Conservation (phyloP, 31 red algal species). For the Bonnemaisonia californica region DNA sequence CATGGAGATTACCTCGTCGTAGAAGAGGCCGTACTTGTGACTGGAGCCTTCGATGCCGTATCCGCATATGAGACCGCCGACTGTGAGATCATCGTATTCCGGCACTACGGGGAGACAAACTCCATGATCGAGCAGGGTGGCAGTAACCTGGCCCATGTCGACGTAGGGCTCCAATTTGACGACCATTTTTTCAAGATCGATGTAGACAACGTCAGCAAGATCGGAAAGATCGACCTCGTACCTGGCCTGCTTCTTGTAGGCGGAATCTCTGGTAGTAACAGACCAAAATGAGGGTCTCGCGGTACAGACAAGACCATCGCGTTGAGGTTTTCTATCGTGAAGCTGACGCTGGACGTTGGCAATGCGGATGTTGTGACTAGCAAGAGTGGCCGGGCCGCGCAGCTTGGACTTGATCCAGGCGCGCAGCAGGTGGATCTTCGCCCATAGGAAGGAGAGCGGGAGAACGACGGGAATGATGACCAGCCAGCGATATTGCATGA, state of each 20-base stretch:
- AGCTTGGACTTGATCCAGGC: constrained; percentile 37
- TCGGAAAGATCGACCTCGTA: constrained; percentile 59
- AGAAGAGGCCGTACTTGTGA: constrained; percentile 80
- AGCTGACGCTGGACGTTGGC: constrained; percentile 27
- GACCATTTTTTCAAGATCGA: constrained; percentile 46
- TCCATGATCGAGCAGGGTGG: constrained; percentile 44
- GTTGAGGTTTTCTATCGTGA: not conserved
- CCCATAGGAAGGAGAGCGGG: constrained; percentile 70
- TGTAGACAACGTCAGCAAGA: constrained; percentile 50
- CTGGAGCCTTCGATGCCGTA: constrained; percentile 77
- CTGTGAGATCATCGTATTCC: constrained; percentile 72
- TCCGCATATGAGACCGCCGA: constrained; percentile 61
- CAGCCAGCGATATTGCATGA: constrained; percentile 64
- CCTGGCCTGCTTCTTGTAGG: constrained; percentile 46
- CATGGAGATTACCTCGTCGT: constrained; percentile 62
- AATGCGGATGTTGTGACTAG: constrained; percentile 45
- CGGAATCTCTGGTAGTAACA: constrained; percentile 56
- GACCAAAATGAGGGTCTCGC: constrained; percentile 60
- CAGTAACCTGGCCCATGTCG: constrained; percentile 58
- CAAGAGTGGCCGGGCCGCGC: constrained; percentile 47
- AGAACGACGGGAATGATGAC: constrained; percentile 66
- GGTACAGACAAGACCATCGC: constrained; percentile 52
- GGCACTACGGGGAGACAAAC: constrained; percentile 59
- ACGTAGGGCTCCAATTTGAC: constrained; percentile 69
- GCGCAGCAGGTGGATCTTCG: constrained; percentile 41